These are phyloP conservation scores for Myxozyma geophila DNA, from an alignment of 805 yeast genomes.

Conservation along the genomic window DNA sequence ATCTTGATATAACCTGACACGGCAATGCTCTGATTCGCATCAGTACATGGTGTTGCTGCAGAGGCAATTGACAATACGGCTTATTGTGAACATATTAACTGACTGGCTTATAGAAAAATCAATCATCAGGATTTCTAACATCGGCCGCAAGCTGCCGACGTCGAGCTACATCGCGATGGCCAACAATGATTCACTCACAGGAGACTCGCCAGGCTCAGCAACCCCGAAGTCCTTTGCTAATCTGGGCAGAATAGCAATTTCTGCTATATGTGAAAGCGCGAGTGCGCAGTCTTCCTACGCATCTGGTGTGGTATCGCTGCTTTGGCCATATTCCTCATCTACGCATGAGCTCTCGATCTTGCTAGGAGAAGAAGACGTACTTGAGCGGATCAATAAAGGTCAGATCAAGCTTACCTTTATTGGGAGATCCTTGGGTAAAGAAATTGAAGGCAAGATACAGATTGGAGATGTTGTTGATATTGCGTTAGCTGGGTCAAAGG, in stretches of 20 bases:
- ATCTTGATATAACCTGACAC: no score
- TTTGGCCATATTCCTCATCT: conserved; percentile 32
- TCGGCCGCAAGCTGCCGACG: no score
- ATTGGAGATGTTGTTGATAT: conserved; percentile 19
- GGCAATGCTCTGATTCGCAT: no score
- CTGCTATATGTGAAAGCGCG: neutral
- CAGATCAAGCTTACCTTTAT: conserved; percentile 28
- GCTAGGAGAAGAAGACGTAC: conserved; percentile 24
- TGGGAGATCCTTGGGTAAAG: conserved; percentile 16
- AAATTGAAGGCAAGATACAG: conserved; percentile 13
- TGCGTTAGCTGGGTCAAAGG: conserved; percentile 16
- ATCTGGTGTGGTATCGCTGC: conserved; percentile 25
- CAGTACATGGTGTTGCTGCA: no score
- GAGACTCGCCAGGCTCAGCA: neutral
- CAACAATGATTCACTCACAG: neutral
- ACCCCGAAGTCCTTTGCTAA: conserved; percentile 6
- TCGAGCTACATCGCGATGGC: neutral
- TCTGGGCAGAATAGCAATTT: neutral
- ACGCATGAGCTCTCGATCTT: conserved; percentile 17
- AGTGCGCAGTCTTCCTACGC: neutral
- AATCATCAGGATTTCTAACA: no score
- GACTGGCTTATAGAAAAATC: no score
- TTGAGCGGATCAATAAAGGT: conserved; percentile 18
- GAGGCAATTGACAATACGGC: no score
- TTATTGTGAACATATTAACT: no score